Base-by-base conservation (phyloP, 164 flowering plant genomes). In the Liriodendron chinense region DNA sequence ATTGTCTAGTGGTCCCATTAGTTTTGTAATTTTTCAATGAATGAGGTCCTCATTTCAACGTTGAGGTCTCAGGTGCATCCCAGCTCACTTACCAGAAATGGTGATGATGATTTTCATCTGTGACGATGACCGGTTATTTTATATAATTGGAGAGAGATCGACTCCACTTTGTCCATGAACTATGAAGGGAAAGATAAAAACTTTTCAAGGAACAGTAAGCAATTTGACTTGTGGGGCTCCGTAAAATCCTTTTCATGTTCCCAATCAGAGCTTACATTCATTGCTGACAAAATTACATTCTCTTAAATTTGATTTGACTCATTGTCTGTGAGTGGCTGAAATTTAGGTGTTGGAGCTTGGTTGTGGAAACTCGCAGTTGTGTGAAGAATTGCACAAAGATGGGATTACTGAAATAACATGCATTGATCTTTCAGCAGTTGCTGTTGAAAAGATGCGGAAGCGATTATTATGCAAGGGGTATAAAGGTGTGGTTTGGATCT, bases 331-430 rank as follows among this genome's bases (percentile, higher is more conserved):
- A 4, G 7, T 72, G 67, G 7, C 26, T 21, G 26, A 67, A 13
- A 62, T 85, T 76, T 72, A 95, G 98, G 92, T 95, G 1, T 78
- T 95, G 85, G 98, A 95, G 87, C 79, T 95, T 78, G 98, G 99
- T 7, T 93, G 98, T 81, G 98, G 99, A 70, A 95, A 89, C 72
- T 95, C 98, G 1, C 94, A 88, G 80, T 80, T 93, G 73, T 83
- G 84, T 80, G 98, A 93, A 24, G 90, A 87, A 48, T 73, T 95
- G 74, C 88, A 87, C 80, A 88, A 73, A 50, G 98, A 92, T 85
- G 98, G 98, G 28, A 78, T 92, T 22, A 82, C 89, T 71, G 83
- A 87, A 0, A 84, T 95, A 24, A 95, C 98, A 23, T 93, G 98
- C 88, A 91, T 87, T 77, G 98, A 93, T 86, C 80, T 93, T 53